Conservation (phyloP, 2,329 filamentous ascomycete genomes). For the Fusarium sp. region DNA sequence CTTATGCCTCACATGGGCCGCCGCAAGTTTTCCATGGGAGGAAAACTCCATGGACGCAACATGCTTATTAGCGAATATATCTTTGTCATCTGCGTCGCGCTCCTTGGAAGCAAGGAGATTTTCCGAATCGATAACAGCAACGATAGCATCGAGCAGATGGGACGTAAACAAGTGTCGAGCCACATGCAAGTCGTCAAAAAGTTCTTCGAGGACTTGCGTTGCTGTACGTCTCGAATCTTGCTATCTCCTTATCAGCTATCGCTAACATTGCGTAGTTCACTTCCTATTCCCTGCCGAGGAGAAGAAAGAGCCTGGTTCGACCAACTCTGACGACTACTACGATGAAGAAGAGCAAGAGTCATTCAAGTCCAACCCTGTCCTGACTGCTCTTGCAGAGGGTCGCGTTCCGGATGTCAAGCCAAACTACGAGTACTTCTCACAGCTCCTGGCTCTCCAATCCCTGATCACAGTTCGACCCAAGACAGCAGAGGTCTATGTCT, state of each 20-base stretch:
- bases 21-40: conserved; percentile 76
- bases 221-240: conserved; percentile 66
- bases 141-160: conserved; percentile 63
- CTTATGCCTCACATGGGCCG: conserved; percentile 78
- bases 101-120: conserved; percentile 61
- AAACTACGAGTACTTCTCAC: conserved; percentile 75
- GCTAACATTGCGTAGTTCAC: conserved; percentile 63
- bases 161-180: conserved; percentile 78
- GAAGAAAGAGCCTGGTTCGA: conserved; percentile 71
- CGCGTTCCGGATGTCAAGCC: conserved; percentile 71
- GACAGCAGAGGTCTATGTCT: conserved; percentile 73
- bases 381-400: conserved; percentile 72
- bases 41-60: conserved; percentile 77
- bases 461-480: conserved; percentile 70
- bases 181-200: conserved; percentile 81
- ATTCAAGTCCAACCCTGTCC: conserved; percentile 76
- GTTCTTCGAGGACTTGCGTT: conserved; percentile 74
- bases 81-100: conserved; percentile 60
- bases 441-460: conserved; percentile 69
- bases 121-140: conserved; percentile 62
- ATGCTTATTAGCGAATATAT: conserved; percentile 80
- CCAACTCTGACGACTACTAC: conserved; percentile 71
- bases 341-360: conserved; percentile 64
- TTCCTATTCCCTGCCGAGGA: conserved; percentile 72
- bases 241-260: background rate